A percentile compares a stretch with the other conserved stretches of the same genome.
These are phyloP conservation scores for Xylaria sp. DNA, from an alignment of 495 filamentous ascomycete genomes.

Conservation along the genomic window DNA sequence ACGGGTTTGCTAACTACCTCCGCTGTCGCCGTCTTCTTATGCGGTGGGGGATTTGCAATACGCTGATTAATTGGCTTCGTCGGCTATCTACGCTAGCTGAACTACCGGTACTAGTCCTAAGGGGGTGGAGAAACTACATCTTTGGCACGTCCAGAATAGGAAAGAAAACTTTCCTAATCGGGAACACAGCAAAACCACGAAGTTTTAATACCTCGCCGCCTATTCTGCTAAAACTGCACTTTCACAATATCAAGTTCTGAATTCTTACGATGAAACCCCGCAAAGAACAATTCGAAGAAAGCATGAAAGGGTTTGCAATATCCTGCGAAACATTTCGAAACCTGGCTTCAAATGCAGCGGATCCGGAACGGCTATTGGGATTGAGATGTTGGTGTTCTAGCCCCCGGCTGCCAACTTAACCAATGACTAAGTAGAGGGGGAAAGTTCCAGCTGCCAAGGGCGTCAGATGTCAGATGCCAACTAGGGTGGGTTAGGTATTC, in stretches of 20 bases:
- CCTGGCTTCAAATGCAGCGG: not conserved
- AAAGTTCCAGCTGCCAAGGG: not conserved
- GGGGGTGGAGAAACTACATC: not conserved
- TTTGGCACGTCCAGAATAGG: not conserved
- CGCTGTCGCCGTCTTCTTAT: not conserved
- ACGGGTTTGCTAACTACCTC: not conserved
- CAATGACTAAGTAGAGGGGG: too few species aligned
- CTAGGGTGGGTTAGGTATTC: not conserved
- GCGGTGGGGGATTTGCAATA: not conserved
- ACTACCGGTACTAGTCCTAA: not conserved
- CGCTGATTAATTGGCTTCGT: not conserved
- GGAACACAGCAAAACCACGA: not conserved
- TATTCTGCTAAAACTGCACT: too few species aligned
- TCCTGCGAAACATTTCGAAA: not conserved
- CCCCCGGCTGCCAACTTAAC: too few species aligned
- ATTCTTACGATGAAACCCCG: not conserved
- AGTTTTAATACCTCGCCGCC: too few species aligned
- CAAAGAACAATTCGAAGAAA: too few species aligned
- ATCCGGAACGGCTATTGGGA: not conserved
- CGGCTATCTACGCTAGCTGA: not conserved
- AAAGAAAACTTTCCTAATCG: not conserved
- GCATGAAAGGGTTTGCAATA: not conserved
- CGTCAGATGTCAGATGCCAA: not conserved
- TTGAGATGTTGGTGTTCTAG: not conserved
- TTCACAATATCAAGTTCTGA: not conserved